Base-by-base conservation (phyloP, 2,329 filamentous ascomycete species). In the Xylaria sp. region DNA sequence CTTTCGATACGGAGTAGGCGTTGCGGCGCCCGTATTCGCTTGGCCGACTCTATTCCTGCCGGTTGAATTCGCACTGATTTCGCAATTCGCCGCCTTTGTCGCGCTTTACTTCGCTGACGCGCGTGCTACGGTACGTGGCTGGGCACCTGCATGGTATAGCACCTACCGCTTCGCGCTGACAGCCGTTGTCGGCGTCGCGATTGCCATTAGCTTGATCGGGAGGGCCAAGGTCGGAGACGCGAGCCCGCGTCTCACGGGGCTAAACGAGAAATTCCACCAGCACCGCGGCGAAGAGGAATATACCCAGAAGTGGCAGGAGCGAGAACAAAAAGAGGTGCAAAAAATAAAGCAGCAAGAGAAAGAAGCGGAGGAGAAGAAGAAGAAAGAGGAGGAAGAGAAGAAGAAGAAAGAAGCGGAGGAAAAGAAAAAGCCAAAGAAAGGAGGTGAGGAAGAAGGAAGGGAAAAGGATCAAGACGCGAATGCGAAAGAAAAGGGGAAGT, bases 141-240 rank as follows among this genome's bases (percentile, higher is more conserved):
- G 92, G 91, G 90, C 91, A 2, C 94, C 94, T 28, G 78, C 85
- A 46, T 98, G 94, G 94, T 98, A 97, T 80, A 87, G 86, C 69
- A 92, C 90, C 59, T 98, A 98, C 84, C 93, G 95, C 41, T 98
- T 97, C 81, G 91, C 97, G 9, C 86, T 98, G 75, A 98, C 95
- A 1, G 95, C 94, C 79, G 87, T 98, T 69, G 94, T 97, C 34
- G 94, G 95, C 48, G 85, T 89, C 52, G 91, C 92, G 71, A 95
- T 98, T 74, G 89, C 96, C 51, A 83, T 93, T 74, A 95, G 89
- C 72, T 84, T 98, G 73, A 87, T 98, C 71, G 94, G 93, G 50
- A 90, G 94, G 70, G 92, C 94, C 76, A 91, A 94, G 82, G 90
- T 97, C 73, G 86, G 82, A 61, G 80, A 80, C 18, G 79, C 77